Base-by-base conservation (phyloP, 176 grass and related monocot species). In the Alloteropsis semialata region DNA sequence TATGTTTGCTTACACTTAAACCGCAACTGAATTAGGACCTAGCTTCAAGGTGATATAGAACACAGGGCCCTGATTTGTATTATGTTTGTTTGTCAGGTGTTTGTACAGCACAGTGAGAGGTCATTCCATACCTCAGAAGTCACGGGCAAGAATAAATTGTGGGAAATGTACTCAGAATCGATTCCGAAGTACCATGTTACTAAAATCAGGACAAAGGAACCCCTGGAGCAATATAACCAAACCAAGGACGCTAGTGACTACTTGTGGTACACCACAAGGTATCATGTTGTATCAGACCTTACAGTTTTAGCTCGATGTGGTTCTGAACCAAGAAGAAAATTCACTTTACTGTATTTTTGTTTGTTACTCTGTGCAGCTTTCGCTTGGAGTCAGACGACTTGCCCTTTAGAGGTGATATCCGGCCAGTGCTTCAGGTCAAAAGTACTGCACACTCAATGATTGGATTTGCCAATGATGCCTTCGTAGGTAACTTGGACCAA, bases 251-350 rank as follows among this genome's bases (percentile, higher is more conserved):
- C 21, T 15, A 90, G 64, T 73, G 96, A 98, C 58, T 98, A 98
- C 70, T 54, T 98, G 59, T 95, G 96, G 96, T 98, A 95, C 61
- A 88, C 84, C 45, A 98, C 92, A 74, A 95, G 96, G 96, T 98
- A 85, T 22, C 60, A n/a, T n/a, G 37, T 72, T 79, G 54, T 22
- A 0, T 59, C 32, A 69, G 50, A 28, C 22, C 27, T 78, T 55
- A 3, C 36, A 32, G 45, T 75, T 74, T 24, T 39, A 78, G 45
- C 19, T 49, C 49, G 24, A 34, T 24, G 61, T 21, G 21, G 17
- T 34, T 55, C n/a, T 37, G 44, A 43, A 24, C 36, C 34, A 29
- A 25, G 15, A 5, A 36, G 1, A 60, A 46, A 76, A 70, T 45
- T 76, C 24, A 38, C 21, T 78, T 42, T 13, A 61, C 24, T 59